A percentile compares a stretch with the other conserved stretches of the same genome.
Evolutionary conservation across 164 flowering plant genomes (phyloP).

Genomic region (Macadamia integrifolia): DNA sequence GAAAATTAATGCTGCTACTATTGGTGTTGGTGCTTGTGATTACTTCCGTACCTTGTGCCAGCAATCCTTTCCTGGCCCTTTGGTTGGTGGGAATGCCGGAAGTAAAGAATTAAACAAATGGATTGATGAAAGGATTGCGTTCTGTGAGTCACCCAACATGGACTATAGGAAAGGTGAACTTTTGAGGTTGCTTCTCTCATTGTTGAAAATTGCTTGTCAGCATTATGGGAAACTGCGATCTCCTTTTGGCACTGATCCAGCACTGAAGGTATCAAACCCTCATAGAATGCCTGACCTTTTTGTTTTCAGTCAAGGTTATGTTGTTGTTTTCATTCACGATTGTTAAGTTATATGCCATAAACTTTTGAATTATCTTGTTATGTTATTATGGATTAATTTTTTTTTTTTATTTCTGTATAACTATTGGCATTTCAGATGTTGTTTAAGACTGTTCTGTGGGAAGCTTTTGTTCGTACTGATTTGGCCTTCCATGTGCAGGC

Average conservation of each 20-base stretch:
- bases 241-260: conserved; percentile 59
- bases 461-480: too few species aligned
- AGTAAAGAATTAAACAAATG: conserved; percentile 68
- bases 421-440: neutral
- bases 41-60: conserved; percentile 55
- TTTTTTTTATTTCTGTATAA: neutral
- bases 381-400: neutral
- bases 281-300: neutral
- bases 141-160: conserved; percentile 35
- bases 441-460: too few species aligned
- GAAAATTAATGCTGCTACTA: conserved; percentile 23
- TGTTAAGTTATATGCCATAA: neutral
- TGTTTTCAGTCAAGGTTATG: neutral
- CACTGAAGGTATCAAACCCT: conserved; percentile 33
- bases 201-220: conserved; percentile 72
- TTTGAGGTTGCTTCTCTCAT: conserved; percentile 56
- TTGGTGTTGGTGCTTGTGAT: conserved; percentile 22
- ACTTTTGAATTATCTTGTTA: neutral
- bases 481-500: too few species aligned
- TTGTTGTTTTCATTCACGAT: neutral
- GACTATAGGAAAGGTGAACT: conserved; percentile 39
- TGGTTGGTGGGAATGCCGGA: conserved; percentile 65
- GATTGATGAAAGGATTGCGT: conserved; percentile 72
- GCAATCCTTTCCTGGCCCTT: conserved; percentile 71
- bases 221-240: conserved; percentile 85